phyloP scores from a whole-genome alignment of 2,329 filamentous ascomycete genomes.

The Penicillium sp. region DNA sequence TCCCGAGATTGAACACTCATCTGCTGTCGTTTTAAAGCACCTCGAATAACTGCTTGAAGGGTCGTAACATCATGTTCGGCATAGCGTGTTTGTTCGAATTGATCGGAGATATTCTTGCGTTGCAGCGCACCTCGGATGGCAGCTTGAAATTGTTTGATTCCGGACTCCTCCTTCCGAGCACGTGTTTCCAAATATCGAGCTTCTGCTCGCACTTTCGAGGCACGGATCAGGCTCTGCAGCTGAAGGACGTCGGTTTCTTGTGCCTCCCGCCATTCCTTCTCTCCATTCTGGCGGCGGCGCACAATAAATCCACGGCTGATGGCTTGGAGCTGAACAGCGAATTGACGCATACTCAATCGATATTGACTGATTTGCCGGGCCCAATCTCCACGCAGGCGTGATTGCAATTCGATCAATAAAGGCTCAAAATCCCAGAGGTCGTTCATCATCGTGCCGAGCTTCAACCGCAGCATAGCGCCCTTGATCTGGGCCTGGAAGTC shows the following conservation, averaged over 20 bases:
- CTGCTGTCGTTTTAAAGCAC: slow-evolving; percentile 63
- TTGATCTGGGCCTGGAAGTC: slow-evolving; percentile 88
- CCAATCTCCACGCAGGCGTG: slow-evolving; percentile 85
- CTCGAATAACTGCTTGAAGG: slow-evolving; percentile 70
- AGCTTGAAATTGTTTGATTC: slow-evolving; percentile 58
- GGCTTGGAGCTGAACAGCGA: slow-evolving; percentile 80
- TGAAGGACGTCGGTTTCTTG: slow-evolving; percentile 73
- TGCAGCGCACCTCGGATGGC: slow-evolving; percentile 56
- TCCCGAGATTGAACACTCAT: slow-evolving; percentile 34
- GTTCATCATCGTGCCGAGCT: slow-evolving; percentile 82
- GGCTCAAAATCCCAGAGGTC: slow-evolving; percentile 84
- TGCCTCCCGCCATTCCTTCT: slow-evolving; percentile 72
- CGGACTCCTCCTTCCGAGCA: slow-evolving; percentile 46
- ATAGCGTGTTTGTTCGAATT: slow-evolving; percentile 42
- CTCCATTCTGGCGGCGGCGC: slow-evolving; percentile 64
- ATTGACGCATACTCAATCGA: slow-evolving; percentile 77
- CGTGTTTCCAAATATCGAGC: slow-evolving; percentile 47
- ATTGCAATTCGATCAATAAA: slow-evolving; percentile 77
- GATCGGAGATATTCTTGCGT: slow-evolving; percentile 48
- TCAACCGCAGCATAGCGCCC: slow-evolving; percentile 76
- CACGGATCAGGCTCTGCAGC: slow-evolving; percentile 80
- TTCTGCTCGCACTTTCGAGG: slow-evolving; percentile 48
- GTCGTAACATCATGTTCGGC: slow-evolving; percentile 57
- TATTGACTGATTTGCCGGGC: slow-evolving; percentile 81
- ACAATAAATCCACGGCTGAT: slow-evolving; percentile 75